Conservation (phyloP, 805 yeast genomes). For the Clavispora vitiphila region DNA sequence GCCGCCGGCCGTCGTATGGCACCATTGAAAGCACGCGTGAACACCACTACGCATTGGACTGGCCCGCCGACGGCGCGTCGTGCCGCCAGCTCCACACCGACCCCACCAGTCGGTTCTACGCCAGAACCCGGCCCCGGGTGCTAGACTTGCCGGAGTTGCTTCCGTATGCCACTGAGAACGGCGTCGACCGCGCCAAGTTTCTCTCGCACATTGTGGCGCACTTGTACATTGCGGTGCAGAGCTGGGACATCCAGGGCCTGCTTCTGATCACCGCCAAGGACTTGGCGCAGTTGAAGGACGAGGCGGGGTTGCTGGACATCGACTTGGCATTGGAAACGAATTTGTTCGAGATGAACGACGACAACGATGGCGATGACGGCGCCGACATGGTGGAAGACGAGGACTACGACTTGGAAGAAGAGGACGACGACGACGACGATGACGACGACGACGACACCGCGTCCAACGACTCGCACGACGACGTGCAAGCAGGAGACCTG, state of each 20-base stretch:
- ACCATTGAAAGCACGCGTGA: constrained; percentile 27
- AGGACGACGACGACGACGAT: constrained; percentile 40
- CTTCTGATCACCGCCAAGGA: constrained; percentile 65
- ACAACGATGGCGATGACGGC: constrained; percentile 21
- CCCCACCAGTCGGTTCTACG: constrained; percentile 32
- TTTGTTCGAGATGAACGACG: constrained; percentile 32
- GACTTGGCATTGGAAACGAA: constrained; percentile 54
- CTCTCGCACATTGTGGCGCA: constrained; percentile 76
- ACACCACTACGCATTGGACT: constrained; percentile 46
- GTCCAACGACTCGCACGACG: constrained; percentile 29
- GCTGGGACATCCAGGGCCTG: constrained; percentile 70
- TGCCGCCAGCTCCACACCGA: constrained; percentile 25
- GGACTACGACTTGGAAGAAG: constrained; percentile 35
- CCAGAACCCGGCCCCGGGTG: constrained; percentile 38
- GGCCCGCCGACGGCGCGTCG: constrained; percentile 38
- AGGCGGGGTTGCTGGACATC: constrained; percentile 28
- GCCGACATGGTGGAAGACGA: constrained; percentile 19
- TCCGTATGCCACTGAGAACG: constrained; percentile 73
- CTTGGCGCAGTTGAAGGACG: constrained; percentile 41
- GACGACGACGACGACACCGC: constrained; percentile 33
- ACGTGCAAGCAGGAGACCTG: constrained; percentile 26
- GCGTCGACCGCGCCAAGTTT: constrained; percentile 64
- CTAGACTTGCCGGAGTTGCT: constrained; percentile 41
- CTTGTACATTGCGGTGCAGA: constrained; percentile 68
- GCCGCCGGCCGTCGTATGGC: constrained; percentile 29